A percentile compares a stretch with the other conserved stretches of the same genome.
Conservation (phyloP, 768 basidiomycete genomes). For the Mycena rosella region DNA sequence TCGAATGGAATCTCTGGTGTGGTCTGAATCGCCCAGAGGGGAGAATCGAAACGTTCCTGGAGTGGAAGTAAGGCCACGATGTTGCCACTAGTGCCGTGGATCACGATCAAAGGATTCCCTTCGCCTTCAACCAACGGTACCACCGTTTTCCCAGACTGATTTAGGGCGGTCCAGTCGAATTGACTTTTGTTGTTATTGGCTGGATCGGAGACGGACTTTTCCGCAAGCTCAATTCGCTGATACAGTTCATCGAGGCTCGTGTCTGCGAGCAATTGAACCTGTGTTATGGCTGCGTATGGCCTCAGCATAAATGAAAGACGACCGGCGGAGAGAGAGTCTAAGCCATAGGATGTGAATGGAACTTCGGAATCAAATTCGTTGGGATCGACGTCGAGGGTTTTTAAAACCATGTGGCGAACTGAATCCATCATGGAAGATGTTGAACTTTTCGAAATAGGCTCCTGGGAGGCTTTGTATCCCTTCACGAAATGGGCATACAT, state of each 20-base stretch:
- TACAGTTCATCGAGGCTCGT: background rate
- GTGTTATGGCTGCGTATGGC: slow-evolving; percentile 11
- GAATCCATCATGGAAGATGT: no score
- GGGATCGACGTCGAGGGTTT: background rate
- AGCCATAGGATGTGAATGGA: slow-evolving; percentile 4
- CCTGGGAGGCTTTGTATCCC: background rate
- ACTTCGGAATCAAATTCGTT: background rate
- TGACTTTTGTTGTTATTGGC: background rate
- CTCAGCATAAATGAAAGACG: background rate
- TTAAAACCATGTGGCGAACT: background rate
- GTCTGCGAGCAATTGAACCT: slow-evolving; percentile 17
- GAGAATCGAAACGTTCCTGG: slow-evolving; percentile 28
- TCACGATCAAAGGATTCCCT: slow-evolving; percentile 29
- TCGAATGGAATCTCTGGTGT: slow-evolving; percentile 38
- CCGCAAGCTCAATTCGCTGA: background rate
- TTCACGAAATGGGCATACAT: background rate
- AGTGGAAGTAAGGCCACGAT: slow-evolving; percentile 26
- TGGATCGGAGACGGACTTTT: background rate
- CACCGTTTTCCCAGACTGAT: slow-evolving; percentile 18
- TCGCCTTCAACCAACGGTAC: slow-evolving; percentile 25
- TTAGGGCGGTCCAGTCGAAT: slow-evolving; percentile 18
- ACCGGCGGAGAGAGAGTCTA: slow-evolving; percentile 21
- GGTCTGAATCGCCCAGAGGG: slow-evolving; percentile 33
- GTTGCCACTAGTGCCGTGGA: slow-evolving; percentile 29
- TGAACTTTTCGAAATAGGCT: background rate